These are phyloP conservation scores for Mucuna pruriens DNA, from an alignment of 306 rosid genomes.

Conservation along the genomic window DNA sequence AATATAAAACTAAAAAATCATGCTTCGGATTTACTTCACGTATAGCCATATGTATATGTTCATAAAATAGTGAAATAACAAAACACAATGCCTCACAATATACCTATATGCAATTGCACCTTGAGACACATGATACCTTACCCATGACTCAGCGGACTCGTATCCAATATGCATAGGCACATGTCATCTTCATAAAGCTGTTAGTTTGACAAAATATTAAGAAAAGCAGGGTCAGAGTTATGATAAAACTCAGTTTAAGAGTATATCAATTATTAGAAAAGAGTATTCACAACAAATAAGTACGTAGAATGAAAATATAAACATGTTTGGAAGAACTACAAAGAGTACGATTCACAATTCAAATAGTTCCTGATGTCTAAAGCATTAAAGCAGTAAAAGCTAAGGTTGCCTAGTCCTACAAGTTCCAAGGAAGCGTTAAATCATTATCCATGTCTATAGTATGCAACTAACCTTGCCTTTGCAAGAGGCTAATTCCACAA, in stretches of 20 bases:
- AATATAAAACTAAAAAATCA: not conserved
- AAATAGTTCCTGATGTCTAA: not conserved
- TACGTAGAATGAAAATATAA: not conserved
- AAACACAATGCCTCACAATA: slow-evolving; percentile 25
- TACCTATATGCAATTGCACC: slow-evolving; percentile 34
- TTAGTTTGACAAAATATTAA: slow-evolving; percentile 41
- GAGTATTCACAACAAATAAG: slow-evolving; percentile 9
- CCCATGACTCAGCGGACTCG: slow-evolving; percentile 91
- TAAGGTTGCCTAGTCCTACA: not conserved
- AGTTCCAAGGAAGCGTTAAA: not conserved
- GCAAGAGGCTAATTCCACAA: not conserved
- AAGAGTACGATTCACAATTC: slow-evolving; percentile 22
- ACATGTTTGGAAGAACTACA: slow-evolving; percentile 14
- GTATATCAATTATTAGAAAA: not conserved
- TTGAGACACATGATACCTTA: slow-evolving; percentile 75
- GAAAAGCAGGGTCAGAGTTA: slow-evolving; percentile 21
- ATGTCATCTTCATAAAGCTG: slow-evolving; percentile 91
- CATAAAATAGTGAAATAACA: slow-evolving; percentile 19
- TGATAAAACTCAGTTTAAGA: slow-evolving; percentile 24
- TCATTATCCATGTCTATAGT: not conserved
- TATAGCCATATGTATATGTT: slow-evolving; percentile 2
- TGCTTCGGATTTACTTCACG: not conserved
- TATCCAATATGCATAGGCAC: slow-evolving; percentile 89
- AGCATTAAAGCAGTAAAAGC: slow-evolving; percentile 6
- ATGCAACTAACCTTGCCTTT: not conserved